Base-by-base conservation (phyloP, 2,329 filamentous ascomycete species). In the Paraphoma sp. region DNA sequence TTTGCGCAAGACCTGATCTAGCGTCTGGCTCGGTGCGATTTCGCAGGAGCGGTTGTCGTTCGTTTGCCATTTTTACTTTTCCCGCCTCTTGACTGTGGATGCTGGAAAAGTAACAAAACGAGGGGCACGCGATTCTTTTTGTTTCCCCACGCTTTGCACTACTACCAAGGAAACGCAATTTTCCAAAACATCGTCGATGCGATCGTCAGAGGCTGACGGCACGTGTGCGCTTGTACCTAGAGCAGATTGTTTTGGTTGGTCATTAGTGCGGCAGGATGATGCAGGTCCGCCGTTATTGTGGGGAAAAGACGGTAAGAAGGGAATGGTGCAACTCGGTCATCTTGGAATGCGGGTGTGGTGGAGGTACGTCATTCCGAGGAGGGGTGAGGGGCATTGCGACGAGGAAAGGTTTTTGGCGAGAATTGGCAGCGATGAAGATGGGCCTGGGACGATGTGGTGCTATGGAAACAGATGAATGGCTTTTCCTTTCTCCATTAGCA, bases 41-140 rank as follows among this genome's bases (percentile, higher is more conserved):
- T 23, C 23, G 56, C 9, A 64, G 56, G 29, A 64, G 31, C 2
- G 59, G 56, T 33, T 59, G 56, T 46, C 49, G 45, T 48, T 62
- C 62, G 45, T 56, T 36, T 12, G 45, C n/a, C 44, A 38, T 42
- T 48, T 8, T 56, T 2, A 23, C 36, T 16, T 16, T 2, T 9
- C 8, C 16, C 40, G 7, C 33, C 14, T 36, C 33, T 36, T 36
- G 6, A 36, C 14, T 7, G 10, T 14, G 14, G 33, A 14, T 36
- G 10, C 14, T 14, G 33, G 33, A 14, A 10, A 10, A 36, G 33
- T 36, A 3, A 10, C 14, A 10, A 10, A 14, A 4, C 28, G 17
- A 38, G 36, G 49, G 29, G 23, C 10, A 16, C 23, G 5, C 23
- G 5, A 23, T 5, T 23, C 23, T 23, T 23, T 23, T 23, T 23